These are phyloP conservation scores for Incumbomyces delicatus DNA, from an alignment of 2,329 filamentous ascomycete genomes.

Conservation along the genomic window DNA sequence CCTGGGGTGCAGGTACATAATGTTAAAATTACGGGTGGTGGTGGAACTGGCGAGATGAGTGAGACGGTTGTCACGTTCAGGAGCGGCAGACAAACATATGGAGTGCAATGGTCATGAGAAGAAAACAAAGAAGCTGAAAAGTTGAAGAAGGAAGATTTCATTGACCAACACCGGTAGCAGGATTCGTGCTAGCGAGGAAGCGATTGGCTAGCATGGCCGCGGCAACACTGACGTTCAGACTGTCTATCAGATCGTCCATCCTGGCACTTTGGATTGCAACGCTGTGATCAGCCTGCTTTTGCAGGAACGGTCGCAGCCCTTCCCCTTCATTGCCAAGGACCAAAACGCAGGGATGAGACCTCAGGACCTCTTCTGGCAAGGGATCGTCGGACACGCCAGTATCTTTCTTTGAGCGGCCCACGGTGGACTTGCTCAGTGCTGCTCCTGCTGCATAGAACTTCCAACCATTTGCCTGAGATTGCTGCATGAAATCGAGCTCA, in stretches of 20 bases:
- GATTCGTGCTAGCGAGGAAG: conserved; percentile 13
- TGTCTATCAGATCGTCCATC: conserved; percentile 57
- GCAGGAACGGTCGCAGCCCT: conserved; percentile 57
- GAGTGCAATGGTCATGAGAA: conserved; percentile 11
- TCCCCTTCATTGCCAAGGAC: conserved; percentile 75
- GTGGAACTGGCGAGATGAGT: conserved; percentile 2
- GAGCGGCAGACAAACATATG: conserved; percentile 11
- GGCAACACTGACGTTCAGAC: conserved; percentile 87
- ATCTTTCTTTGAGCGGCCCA: conserved; percentile 25
- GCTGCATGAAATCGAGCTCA: conserved; percentile 58
- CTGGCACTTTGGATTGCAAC: conserved; percentile 52
- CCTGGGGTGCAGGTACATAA: conserved; percentile 1
- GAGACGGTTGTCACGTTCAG: conserved; percentile 15
- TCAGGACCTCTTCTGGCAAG: conserved; percentile 4
- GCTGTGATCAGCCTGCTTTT: conserved; percentile 53
- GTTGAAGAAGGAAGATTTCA: not conserved
- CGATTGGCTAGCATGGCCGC: conserved; percentile 37
- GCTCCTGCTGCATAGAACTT: conserved; percentile 65
- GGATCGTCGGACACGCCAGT: conserved; percentile 22
- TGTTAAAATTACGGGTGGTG: conserved; percentile 10
- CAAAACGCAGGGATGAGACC: conserved; percentile 58
- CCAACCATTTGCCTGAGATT: conserved; percentile 66
- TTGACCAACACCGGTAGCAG: not conserved
- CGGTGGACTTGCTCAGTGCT: conserved; percentile 23
- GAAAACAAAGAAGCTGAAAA: not conserved